Evolutionary conservation across 495 filamentous ascomycete genomes (phyloP).

Genomic region (Schizothecium vesticola): DNA sequence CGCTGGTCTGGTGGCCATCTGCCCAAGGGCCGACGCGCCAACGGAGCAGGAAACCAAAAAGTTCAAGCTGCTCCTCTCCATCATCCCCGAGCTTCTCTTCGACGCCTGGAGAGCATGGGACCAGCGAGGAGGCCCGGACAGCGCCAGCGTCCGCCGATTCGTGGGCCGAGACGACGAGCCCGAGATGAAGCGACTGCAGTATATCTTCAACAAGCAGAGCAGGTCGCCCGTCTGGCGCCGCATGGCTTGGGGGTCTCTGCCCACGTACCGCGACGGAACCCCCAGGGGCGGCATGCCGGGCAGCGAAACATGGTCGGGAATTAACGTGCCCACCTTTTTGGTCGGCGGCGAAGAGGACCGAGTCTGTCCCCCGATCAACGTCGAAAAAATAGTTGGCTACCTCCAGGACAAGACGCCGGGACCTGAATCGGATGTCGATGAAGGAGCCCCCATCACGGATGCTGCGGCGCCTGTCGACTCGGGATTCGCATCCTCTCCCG

Average conservation of each 20-base stretch:
- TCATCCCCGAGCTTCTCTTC: constrained; percentile 70
- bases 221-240: constrained; percentile 74
- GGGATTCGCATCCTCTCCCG: background rate
- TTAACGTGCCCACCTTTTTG: constrained; percentile 69
- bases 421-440: background rate
- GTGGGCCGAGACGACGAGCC: constrained; percentile 67
- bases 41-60: constrained; percentile 46
- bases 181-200: constrained; percentile 71
- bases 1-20: constrained; percentile 72
- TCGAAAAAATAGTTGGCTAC: constrained; percentile 55
- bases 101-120: constrained; percentile 78
- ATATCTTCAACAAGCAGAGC: constrained; percentile 79
- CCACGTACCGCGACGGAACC: constrained; percentile 45
- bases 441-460: background rate
- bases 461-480: background rate
- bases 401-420: constrained; percentile 16
- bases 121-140: constrained; percentile 68
- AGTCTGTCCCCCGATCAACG: constrained; percentile 64
- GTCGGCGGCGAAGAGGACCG: constrained; percentile 72
- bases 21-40: constrained; percentile 62
- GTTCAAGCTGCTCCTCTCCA: constrained; percentile 52
- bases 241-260: constrained; percentile 70
- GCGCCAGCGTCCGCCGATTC: constrained; percentile 72
- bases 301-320: constrained; percentile 63
- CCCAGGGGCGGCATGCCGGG: constrained; percentile 63